Evolutionary conservation across 495 filamentous ascomycete species (phyloP), one percentile per base, ranked within the genome.

Genomic region (Penicillium parvum): DNA sequence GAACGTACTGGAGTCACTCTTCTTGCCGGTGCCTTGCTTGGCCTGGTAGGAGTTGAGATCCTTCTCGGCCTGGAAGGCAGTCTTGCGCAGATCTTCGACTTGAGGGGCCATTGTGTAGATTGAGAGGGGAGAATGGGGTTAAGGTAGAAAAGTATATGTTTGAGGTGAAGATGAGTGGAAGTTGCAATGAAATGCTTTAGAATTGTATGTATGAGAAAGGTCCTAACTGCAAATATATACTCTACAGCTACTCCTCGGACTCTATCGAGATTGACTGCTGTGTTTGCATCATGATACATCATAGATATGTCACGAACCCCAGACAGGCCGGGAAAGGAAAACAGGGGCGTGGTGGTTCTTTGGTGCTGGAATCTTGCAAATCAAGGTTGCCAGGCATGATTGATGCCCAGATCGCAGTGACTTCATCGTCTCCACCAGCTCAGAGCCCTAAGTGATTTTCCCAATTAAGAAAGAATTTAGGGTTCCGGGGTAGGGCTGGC

Each of bases 1-100:
- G n/a, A 11, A 52, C 66, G 15, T 67, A 78, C 74, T 66, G 16
- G 69, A 73, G 46, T 74, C 68, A 49, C 68, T 69, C 55, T 66
- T 58, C 25, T 55, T 50, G 18, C 63, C 55, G 40, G 58, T 32
- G 8, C 74, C 74, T 26, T 64, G 63, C 58, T 78, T 78, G 27
- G 72, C 70, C 38, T 70, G 61, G 53, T 73, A 55, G 36, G 69
- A 67, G 61, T 79, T 78, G 25, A 81, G 67, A 54, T 79, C 71
- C 11, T 61, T 62, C 64, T 79, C 73, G 19, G 75, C 69, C 37
- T 73, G 57, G 52, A 38, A 43, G 23, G 67, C 52, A 12, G 74
- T 64, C 16, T 61, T 32, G 23, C 60, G 57, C 12, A 65, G 53
- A 29, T 72, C 60, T 40, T 74, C 61, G 52, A 44, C 57, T 23